Conservation (phyloP, 257 asterid genomes). For the Solanum tacnaense region DNA sequence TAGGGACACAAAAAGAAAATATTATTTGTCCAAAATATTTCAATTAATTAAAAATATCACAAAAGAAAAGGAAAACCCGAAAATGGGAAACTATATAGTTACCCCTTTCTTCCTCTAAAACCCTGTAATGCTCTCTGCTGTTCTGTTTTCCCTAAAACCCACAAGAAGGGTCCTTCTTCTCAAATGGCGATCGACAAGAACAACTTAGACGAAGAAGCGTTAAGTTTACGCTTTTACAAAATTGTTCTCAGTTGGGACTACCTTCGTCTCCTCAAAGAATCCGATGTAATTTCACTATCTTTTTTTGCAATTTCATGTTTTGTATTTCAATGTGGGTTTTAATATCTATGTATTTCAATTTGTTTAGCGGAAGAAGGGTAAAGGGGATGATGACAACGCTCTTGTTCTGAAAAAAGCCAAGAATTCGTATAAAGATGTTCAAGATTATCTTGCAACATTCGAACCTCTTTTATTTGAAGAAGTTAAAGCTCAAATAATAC, state of each 20-base stretch:
- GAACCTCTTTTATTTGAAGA: constrained; percentile 96
- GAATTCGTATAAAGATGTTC: constrained; percentile 59
- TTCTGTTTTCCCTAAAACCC: background rate
- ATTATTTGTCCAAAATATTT: background rate
- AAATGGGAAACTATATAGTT: background rate
- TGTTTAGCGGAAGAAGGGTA: constrained; percentile 21
- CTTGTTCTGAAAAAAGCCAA: constrained; percentile 49
- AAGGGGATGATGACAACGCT: constrained; percentile 13
- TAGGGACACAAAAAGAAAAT: too few species aligned
- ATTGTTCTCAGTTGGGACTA: constrained; percentile 90
- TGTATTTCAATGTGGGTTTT: background rate
- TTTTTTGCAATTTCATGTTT: background rate
- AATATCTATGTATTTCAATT: background rate
- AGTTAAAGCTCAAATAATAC: constrained; percentile 76
- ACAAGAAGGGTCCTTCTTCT: background rate
- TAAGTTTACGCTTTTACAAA: constrained; percentile 56
- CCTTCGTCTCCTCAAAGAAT: constrained; percentile 53
- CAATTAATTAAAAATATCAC: background rate
- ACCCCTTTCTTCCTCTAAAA: background rate
- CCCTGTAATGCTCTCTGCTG: background rate
- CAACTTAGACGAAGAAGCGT: constrained; percentile 50
- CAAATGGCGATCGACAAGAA: constrained; percentile 68
- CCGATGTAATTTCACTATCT: constrained; percentile 21
- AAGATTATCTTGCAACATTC: constrained; percentile 61
- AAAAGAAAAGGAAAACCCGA: background rate